Percentiles rank a stretch among this genome's conserved stretches.
Evolutionary conservation across 2,329 filamentous ascomycete genomes (phyloP).

Genomic region (Diatrype stigma): DNA sequence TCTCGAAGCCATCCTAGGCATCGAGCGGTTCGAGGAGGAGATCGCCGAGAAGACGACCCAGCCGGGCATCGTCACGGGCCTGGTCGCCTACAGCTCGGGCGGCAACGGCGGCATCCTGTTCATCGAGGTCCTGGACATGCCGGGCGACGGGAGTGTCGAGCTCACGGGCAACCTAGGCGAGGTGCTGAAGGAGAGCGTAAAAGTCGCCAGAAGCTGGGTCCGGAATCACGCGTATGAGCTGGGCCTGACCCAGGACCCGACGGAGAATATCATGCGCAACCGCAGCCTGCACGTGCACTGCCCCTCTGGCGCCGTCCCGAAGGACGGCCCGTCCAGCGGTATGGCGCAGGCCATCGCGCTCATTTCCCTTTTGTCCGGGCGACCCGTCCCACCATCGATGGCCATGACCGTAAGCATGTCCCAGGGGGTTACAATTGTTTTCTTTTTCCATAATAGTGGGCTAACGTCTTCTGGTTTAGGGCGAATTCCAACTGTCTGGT

Average conservation of each 20-base stretch:
- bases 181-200: slow-evolving; percentile 93
- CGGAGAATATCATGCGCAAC: slow-evolving; percentile 92
- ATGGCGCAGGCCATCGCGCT: slow-evolving; percentile 92
- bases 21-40: slow-evolving; percentile 92
- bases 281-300: slow-evolving; percentile 95
- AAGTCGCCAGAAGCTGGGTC: slow-evolving; percentile 95
- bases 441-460: not conserved
- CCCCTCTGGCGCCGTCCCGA: slow-evolving; percentile 89
- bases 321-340: slow-evolving; percentile 83
- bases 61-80: slow-evolving; percentile 90
- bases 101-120: slow-evolving; percentile 95
- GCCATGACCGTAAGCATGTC: slow-evolving; percentile 80
- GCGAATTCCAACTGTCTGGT: slow-evolving; percentile 75
- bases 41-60: slow-evolving; percentile 81
- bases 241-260: slow-evolving; percentile 73
- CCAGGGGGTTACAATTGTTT: no score
- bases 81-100: slow-evolving; percentile 90
- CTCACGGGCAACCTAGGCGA: slow-evolving; percentile 95
- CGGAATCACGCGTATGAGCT: slow-evolving; percentile 93
- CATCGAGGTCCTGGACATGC: slow-evolving; percentile 98
- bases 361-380: slow-evolving; percentile 83
- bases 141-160: slow-evolving; percentile 84
- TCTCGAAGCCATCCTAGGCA: slow-evolving; percentile 84
- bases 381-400: slow-evolving; percentile 82
- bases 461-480: slow-evolving; percentile 36